Evolutionary conservation across 805 yeast species (phyloP), one percentile per base, ranked within the genome.

Genomic region (Cyberlindnera meyerae): DNA sequence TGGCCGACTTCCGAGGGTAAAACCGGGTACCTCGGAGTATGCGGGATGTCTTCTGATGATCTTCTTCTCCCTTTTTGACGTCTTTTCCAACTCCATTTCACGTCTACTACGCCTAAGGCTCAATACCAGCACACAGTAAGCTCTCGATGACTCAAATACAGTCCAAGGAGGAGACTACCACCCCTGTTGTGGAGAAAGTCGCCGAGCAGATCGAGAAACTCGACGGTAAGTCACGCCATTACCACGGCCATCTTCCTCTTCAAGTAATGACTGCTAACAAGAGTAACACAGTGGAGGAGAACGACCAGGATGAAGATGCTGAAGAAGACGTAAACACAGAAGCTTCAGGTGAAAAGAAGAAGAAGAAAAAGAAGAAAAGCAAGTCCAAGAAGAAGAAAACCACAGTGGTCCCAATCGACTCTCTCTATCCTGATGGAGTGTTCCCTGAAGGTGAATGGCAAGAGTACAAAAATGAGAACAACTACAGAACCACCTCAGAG

Each of bases 391-490:
- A 71, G 65, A 70, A 70, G 66, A 70, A 65, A 57, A 65, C 61
- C 39, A 58, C 78, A 42, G 62, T 77, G 26, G 77, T 74, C 20
- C 79, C 82, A 25, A 79, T 93, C 39, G 75, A 78, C 16, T 66
- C 70, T 29, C 66, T 78, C 34, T 90, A 75, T 60, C 82, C 90
- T 0, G 82, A 77, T 21, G 84, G 78, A 0, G 63, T 66, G 2
- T 89, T 75, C 54, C 96, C 97, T 5, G 93, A 80, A 54, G 96
- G 97, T 35, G 82, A 86, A 63, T 82, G 88, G 80, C 65, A 68
- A 58, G 94, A 87, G 37, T 87, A 89, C 54, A 70, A 67, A 30
- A 71, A 63, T 35, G 73, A 75, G 42, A 87, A 82, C 39, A 61
- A 76, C 36, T 75, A 75, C 55, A 74, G 98, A 45, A 75, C 84